These are phyloP conservation scores for Ilex asprella DNA, from an alignment of 257 asterid species.

Conservation along the genomic window DNA sequence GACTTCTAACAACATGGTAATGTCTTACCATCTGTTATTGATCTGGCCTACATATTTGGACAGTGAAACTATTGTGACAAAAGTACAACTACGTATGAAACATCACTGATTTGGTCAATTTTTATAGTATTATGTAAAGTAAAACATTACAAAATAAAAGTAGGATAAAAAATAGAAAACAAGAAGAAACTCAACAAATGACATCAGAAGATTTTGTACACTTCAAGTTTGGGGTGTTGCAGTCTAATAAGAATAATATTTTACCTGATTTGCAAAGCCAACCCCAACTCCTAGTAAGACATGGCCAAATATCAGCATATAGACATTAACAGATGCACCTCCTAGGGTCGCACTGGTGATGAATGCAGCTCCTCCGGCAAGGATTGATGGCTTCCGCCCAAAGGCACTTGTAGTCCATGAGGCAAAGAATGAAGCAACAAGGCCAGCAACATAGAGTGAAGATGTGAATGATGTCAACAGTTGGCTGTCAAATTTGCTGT, in stretches of 20 bases:
- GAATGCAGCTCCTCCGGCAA: slow-evolving; percentile 61
- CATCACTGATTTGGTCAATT: no score
- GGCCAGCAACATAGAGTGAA: slow-evolving; percentile 71
- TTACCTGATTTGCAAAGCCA: slow-evolving; percentile 78
- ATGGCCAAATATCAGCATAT: slow-evolving; percentile 65
- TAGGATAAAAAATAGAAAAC: no score
- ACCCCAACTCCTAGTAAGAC: slow-evolving; percentile 71
- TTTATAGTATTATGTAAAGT: no score
- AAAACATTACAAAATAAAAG: no score
- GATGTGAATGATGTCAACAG: slow-evolving; percentile 67
- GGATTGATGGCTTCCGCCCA: slow-evolving; percentile 60
- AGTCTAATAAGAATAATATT: not conserved
- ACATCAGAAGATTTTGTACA: no score
- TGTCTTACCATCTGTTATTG: no score
- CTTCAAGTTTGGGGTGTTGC: no score
- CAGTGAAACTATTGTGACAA: no score
- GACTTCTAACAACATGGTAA: no score
- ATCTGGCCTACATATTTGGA: no score
- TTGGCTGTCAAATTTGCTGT: slow-evolving; percentile 71
- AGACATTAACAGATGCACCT: slow-evolving; percentile 52
- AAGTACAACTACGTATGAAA: no score
- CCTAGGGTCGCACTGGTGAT: slow-evolving; percentile 63
- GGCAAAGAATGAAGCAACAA: slow-evolving; percentile 58
- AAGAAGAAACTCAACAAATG: no score
- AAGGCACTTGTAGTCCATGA: slow-evolving; percentile 41